These are phyloP conservation scores for Trichomonas tenax DNA, from an alignment of 208 protist genomes.

Conservation along the genomic window DNA sequence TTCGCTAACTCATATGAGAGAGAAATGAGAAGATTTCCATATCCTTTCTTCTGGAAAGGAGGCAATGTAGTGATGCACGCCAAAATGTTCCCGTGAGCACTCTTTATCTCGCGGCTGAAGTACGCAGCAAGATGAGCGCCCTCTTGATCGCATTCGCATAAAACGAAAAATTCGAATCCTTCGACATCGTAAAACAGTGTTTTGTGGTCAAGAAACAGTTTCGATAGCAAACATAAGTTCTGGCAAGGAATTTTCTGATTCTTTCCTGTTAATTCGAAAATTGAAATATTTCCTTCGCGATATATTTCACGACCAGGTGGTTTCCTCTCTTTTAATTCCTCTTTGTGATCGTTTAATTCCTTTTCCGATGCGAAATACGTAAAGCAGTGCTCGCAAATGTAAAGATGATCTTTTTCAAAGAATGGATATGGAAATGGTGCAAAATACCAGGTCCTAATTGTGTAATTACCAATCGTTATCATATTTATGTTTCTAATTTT, in stretches of 20 bases:
- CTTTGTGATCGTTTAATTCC: conserved; percentile 50
- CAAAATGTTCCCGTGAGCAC: background rate
- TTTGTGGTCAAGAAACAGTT: conserved; percentile 98
- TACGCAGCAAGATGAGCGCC: conserved; percentile 84
- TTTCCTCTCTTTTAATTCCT: conserved; percentile 34
- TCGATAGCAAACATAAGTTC: conserved; percentile 91
- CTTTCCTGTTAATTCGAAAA: conserved; percentile 68
- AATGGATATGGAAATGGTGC: conserved; percentile 69
- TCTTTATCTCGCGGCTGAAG: conserved; percentile 67
- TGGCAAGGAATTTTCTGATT: conserved; percentile 47
- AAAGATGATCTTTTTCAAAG: conserved; percentile 32
- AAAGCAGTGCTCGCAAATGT: conserved; percentile 88
- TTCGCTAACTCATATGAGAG: conserved; percentile 91
- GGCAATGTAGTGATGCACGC: background rate
- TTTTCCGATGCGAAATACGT: conserved; percentile 68
- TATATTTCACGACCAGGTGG: conserved; percentile 72
- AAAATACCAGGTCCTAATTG: conserved; percentile 89
- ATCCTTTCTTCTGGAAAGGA: conserved; percentile 51
- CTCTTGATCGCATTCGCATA: conserved; percentile 69
- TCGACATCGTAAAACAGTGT: conserved; percentile 96
- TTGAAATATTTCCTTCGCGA: conserved; percentile 53
- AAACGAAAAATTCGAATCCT: conserved; percentile 94
- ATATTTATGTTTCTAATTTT: conserved; percentile 85
- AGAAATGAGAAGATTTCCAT: conserved; percentile 90
- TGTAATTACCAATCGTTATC: conserved; percentile 77